Base-by-base conservation (phyloP, 768 basidiomycete genomes). In the Termitomyces sp. region DNA sequence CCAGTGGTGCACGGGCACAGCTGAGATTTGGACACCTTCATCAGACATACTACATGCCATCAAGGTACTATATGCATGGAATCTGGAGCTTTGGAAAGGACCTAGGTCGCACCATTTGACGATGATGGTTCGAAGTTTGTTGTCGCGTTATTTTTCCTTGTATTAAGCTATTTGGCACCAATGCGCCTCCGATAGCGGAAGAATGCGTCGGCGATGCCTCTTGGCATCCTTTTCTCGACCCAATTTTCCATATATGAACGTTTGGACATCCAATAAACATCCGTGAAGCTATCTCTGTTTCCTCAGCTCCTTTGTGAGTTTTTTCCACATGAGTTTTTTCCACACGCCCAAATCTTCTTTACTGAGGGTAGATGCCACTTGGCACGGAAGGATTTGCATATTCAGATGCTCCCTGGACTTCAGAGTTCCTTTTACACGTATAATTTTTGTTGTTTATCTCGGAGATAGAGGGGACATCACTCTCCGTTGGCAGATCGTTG, bases 141-240 rank as follows among this genome's bases (percentile, higher is more conserved):
- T 54, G 44, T 38, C 50, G 56, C 38, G 54, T 57, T 61, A 25
- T 59, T 53, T 52, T 19, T 9, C n/a, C 19, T 43, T 53, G 32
- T 49, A 11, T 48, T 49, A 32, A 14, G 11, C 14, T 62, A 38
- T 59, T 62, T 57, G 32, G 47, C 21, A 34, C 34, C 23, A 25
- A 55, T 14, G 25, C 4, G 21, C 46, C 10, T 17, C 27, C 9
- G 27, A 5, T 29, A 29, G n/a, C n/a, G n/a, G n/a, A n/a, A 29
- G 29, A 29, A 29, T 29, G 29, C 7, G 7, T 7, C 29, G 7
- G 29, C 7, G 29, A 29, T 7, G 4, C 19, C 3, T 41, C 40
- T 41, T 31, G 23, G 25, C 44, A 27, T 14, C 25, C 17, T 29
- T 29, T 29, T 29, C 29, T 29, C 29, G 29, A 29, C 29, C 29